Evolutionary conservation across 768 basidiomycete species (phyloP), one percentile per base, ranked within the genome.

Genomic region (Pleurotus salmoneostramineus): DNA sequence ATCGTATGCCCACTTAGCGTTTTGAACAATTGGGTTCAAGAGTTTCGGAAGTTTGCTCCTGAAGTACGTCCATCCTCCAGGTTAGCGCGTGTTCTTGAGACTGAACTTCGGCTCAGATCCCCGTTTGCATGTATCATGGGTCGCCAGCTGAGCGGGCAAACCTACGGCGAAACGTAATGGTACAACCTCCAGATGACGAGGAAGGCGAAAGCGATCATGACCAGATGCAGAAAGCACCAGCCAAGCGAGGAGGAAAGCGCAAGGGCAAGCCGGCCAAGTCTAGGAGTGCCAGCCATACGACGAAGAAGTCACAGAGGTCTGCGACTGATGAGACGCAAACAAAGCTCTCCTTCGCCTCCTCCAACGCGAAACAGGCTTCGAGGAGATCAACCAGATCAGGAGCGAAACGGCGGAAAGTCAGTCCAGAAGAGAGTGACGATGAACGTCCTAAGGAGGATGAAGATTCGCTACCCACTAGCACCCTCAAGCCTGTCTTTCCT

Each of bases 1-100:
- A 72, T 99, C 57, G 93, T 98, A 15, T 94, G 93, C 61, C 97
- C 97, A 0, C 82, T 98, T 1, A 93, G 93, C 46, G 96, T 98
- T 10, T 72, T 98, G 12, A 88, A 95, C 65, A 96, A 95, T 64
- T 98, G 95, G 95, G 73, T 80, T 3, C 82, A 85, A 51, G 95
- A 98, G 67, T 97, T 93, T 67, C 69, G 72, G 42, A 88, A 88
- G 56, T 97, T 96, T 68, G 89, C 92, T 7, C 94, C 95, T 3
- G 66, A 77, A 11, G 89, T 94, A 64, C 58, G 83, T 70, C 4
- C 45, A 40, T 27, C n/a, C 21, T 15, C 42, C 17, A 2, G 12
- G 34, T 40, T n/a, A 52, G 12, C 15, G 33, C 7, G 11, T 47
- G 21, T 47, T 27, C 21, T 27, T 27, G 21, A 27, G 21, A 27